Percentiles rank a stretch among this genome's conserved stretches.
Conservation (phyloP, 2,329 filamentous ascomycete species). For the Talaromyces sp. region DNA sequence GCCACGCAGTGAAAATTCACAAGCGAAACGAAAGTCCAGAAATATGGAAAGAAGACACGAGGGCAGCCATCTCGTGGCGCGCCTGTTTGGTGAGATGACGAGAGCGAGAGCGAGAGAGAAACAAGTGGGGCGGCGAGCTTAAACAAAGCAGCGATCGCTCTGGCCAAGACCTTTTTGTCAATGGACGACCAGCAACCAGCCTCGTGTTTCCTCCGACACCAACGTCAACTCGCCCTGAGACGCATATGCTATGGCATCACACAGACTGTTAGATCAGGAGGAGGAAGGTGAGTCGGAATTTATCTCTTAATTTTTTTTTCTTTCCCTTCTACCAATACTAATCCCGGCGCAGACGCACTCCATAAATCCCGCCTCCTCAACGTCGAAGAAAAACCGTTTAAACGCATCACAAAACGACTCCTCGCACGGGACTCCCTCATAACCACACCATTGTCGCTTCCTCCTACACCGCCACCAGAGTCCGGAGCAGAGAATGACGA, state of each 20-base stretch:
- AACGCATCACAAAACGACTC: slow-evolving; percentile 78
- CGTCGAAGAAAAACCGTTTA: slow-evolving; percentile 89
- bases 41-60: not conserved
- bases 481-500: slow-evolving; percentile 39
- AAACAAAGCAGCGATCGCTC: slow-evolving; percentile 1
- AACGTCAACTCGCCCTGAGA: not conserved
- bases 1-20: not conserved
- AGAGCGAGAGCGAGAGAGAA: too few species aligned
- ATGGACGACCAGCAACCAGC: not conserved
- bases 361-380: slow-evolving; percentile 83
- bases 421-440: slow-evolving; percentile 64
- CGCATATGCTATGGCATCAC: slow-evolving; percentile 47
- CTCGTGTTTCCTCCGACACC: not conserved
- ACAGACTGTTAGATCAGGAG: slow-evolving; percentile 66
- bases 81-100: not conserved
- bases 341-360: slow-evolving; percentile 58
- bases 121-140: slow-evolving; percentile 11
- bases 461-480: slow-evolving; percentile 66
- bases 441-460: slow-evolving; percentile 50
- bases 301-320: not conserved
- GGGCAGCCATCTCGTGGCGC: not conserved
- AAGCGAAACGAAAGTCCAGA: not conserved
- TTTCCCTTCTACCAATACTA: slow-evolving; percentile 1
- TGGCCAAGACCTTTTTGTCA: not conserved
- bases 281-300: slow-evolving; percentile 45